phyloP scores from a whole-genome alignment of 1,284 basidiomycete genomes.

The Melampsora americana region DNA sequence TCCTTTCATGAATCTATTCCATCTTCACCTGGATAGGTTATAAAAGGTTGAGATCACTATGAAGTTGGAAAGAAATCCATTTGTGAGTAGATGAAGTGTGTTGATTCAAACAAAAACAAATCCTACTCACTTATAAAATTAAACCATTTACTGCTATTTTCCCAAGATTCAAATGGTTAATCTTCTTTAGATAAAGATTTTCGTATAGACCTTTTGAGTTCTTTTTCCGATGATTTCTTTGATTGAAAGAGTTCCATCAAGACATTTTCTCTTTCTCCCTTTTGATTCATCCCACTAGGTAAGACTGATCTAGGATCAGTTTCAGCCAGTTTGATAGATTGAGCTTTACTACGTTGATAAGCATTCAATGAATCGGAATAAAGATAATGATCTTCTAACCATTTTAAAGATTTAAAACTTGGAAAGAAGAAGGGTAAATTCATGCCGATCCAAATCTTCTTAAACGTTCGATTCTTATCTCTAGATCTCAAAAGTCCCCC shows the following conservation, averaged over 20 bases:
- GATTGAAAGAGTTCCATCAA: constrained; percentile 5
- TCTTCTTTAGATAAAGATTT: constrained; percentile 11
- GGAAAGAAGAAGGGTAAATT: constrained; percentile 32
- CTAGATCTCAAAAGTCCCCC: constrained; percentile 6
- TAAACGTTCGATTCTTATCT: constrained; percentile 26
- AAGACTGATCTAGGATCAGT: constrained; percentile 10
- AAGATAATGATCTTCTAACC: constrained; percentile 22
- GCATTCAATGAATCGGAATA: too few species aligned
- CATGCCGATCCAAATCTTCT: constrained; percentile 36
- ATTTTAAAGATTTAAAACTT: background rate
- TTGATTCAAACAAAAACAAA: too few species aligned
- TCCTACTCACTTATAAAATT: too few species aligned
- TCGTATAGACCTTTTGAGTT: constrained; percentile 10
- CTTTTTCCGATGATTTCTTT: constrained; percentile 11
- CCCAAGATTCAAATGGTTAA: too few species aligned
- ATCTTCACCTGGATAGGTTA: too few species aligned
- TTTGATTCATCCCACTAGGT: constrained; percentile 10
- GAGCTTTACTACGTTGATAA: constrained; percentile 3
- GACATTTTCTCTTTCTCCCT: constrained; percentile 25
- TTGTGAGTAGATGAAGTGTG: too few species aligned
- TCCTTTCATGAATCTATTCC: too few species aligned
- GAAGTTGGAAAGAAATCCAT: too few species aligned
- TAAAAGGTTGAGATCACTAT: too few species aligned
- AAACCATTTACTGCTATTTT: too few species aligned
- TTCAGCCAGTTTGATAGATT: background rate